These are phyloP conservation scores for Diophrys sp. DNA, from an alignment of 73 alveolate species.

Conservation along the genomic window DNA sequence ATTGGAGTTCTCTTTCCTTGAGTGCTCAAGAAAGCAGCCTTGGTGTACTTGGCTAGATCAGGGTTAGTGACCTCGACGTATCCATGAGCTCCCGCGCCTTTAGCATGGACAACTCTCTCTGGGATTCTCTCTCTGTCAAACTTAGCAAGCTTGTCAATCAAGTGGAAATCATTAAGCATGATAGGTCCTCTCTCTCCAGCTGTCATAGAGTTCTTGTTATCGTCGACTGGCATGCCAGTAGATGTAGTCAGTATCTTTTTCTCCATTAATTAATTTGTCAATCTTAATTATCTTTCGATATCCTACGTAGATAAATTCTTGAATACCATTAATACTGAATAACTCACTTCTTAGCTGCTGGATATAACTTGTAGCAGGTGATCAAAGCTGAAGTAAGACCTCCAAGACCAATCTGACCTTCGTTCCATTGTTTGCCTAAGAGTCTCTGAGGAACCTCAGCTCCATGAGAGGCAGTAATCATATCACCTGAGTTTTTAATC, in stretches of 20 bases:
- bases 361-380: background rate
- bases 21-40: slow-evolving; percentile 76
- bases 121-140: slow-evolving; percentile 94
- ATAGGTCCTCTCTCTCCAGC: slow-evolving; percentile 65
- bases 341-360: background rate
- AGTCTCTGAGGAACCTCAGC: background rate
- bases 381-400: background rate
- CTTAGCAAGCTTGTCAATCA: slow-evolving; percentile 80
- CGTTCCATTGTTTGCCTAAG: background rate
- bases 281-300: too few species aligned
- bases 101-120: slow-evolving; percentile 94
- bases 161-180: slow-evolving; percentile 64
- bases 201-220: slow-evolving; percentile 15
- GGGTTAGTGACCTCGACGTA: slow-evolving; percentile 84
- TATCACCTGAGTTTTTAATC: background rate
- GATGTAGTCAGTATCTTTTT: slow-evolving; percentile 71
- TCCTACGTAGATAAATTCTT: background rate
- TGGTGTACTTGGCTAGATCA: slow-evolving; percentile 86
- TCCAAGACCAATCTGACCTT: background rate
- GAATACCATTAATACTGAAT: background rate
- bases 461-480: background rate
- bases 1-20: slow-evolving; percentile 90
- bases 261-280: background rate
- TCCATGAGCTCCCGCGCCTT: slow-evolving; percentile 95
- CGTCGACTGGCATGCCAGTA: slow-evolving; percentile 82